Evolutionary conservation across 2,329 filamentous ascomycete genomes (phyloP), one percentile per base, ranked within the genome.

Genomic region (Cyclaneusma minus): DNA sequence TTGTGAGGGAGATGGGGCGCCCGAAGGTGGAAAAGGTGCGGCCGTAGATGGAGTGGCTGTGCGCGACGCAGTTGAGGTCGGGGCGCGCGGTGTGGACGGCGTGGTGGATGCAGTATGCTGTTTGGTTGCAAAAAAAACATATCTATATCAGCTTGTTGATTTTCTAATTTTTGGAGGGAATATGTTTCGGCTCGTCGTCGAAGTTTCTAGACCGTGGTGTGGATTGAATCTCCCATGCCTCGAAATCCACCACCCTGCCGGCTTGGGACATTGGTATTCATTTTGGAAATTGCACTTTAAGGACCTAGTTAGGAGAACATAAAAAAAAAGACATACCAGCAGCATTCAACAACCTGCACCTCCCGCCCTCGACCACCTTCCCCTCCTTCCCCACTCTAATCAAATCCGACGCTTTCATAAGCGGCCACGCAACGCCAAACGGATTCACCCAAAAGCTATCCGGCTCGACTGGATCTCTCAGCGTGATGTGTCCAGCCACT

Each of bases 371-470:
- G 16, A 80, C 62, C 13, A 79, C 60, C 13, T 66, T 51, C 2
- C 74, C 74, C 0, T 60, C 45, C 26, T 68, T 56, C 37, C 74
- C 58, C 2, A 80, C 72, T 10, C 63, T 65, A 28, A 80, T 76
- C n/a, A 81, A 56, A 35, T 80, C 71, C 0, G 67, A 72, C 0
- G 62, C 58, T 30, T 67, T 73, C 22, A 79, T 64, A 2, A 45
- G 30, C 6, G 43, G 44, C 44, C 44, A 49, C 3, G 44, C 42
- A 11, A 49, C 42, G 10, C 44, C 45, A 27, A 49, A 48, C 9
- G 45, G 45, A 18, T 49, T 49, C 4, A 48, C 44, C 45, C 45
- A 48, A 13, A 48, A 48, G 18, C 34, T 37, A 5, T 38, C 39
- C 11, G 45, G 42, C n/a, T 47, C 42, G 14, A 48, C 43, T 2